Conservation (phyloP, 495 filamentous ascomycete species). For the Staphylotrichum longicolle region DNA sequence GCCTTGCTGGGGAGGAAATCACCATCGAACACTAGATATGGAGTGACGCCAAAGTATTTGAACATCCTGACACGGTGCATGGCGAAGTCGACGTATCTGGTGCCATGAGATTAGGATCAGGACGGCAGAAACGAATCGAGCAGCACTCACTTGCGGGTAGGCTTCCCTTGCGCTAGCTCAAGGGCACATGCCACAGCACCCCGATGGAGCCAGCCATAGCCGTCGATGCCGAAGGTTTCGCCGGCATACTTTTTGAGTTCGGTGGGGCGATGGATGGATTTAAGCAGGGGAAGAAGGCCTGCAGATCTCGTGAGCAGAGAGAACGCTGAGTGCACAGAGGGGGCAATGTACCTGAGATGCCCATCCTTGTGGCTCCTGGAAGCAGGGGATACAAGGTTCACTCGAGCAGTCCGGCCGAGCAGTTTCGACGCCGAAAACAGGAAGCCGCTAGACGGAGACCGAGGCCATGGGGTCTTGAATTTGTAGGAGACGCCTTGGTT, state of each 20-base stretch:
- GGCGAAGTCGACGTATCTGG: constrained; percentile 85
- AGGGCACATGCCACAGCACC: constrained; percentile 88
- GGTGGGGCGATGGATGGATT: constrained; percentile 89
- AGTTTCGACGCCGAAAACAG: neutral
- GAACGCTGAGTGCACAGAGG: neutral
- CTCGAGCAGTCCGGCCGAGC: neutral
- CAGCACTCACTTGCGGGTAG: constrained; percentile 71
- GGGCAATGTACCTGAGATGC: constrained; percentile 60
- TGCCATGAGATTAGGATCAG: neutral
- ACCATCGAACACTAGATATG: constrained; percentile 94
- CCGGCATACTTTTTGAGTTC: constrained; percentile 84
- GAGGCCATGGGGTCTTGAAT: constrained; percentile 18
- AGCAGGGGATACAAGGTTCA: constrained; percentile 17
- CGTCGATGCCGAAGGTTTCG: constrained; percentile 88
- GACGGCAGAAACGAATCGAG: neutral
- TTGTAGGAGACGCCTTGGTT: neutral
- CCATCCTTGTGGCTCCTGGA: constrained; percentile 51
- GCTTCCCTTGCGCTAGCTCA: constrained; percentile 83
- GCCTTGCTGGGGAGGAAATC: constrained; percentile 94
- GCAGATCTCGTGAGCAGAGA: constrained; percentile 23
- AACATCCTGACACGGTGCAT: constrained; percentile 92
- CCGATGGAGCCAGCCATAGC: constrained; percentile 97
- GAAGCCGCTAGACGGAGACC: constrained; percentile 8
- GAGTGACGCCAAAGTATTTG: constrained; percentile 83
- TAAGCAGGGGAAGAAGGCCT: constrained; percentile 86